A percentile compares a stretch with the other conserved stretches of the same genome.
Evolutionary conservation across 2,329 filamentous ascomycete species (phyloP).

Genomic region (Epichloe elymi): DNA sequence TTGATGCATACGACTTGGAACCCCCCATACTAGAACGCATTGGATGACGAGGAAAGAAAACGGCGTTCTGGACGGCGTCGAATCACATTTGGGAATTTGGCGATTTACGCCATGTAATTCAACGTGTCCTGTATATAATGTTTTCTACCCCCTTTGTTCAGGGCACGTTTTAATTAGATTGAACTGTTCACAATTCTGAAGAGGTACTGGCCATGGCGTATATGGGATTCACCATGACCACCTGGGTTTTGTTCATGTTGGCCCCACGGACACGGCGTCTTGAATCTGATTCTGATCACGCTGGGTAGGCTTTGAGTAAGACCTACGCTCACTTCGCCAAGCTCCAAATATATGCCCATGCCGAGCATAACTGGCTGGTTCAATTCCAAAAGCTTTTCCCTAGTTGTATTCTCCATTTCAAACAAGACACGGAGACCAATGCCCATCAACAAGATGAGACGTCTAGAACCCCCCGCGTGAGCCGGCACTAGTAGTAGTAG

Average conservation of each 20-base stretch:
- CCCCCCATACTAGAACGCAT: not conserved
- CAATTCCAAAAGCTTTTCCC: no score
- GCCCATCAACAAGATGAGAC: no score
- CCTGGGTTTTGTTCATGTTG: conserved; percentile 30
- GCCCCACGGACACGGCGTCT: conserved; percentile 20
- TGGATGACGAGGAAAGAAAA: not conserved
- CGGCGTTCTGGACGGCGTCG: not conserved
- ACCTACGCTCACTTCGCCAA: no score
- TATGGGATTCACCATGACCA: conserved; percentile 26
- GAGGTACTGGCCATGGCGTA: not conserved
- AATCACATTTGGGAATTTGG: not conserved
- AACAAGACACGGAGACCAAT: no score
- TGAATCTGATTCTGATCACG: no score
- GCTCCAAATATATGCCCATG: no score
- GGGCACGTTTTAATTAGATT: not conserved
- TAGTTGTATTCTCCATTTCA: no score
- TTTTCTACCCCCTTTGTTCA: not conserved
- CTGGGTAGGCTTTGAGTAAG: no score
- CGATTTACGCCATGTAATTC: no score
- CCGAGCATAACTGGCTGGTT: no score
- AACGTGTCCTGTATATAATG: not conserved
- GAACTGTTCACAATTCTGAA: not conserved
- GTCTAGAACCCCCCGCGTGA: no score
- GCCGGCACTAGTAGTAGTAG: no score
- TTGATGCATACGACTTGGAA: not conserved